Evolutionary conservation across 73 alveolate species (phyloP).

Genomic region (Breviolum minutum): DNA sequence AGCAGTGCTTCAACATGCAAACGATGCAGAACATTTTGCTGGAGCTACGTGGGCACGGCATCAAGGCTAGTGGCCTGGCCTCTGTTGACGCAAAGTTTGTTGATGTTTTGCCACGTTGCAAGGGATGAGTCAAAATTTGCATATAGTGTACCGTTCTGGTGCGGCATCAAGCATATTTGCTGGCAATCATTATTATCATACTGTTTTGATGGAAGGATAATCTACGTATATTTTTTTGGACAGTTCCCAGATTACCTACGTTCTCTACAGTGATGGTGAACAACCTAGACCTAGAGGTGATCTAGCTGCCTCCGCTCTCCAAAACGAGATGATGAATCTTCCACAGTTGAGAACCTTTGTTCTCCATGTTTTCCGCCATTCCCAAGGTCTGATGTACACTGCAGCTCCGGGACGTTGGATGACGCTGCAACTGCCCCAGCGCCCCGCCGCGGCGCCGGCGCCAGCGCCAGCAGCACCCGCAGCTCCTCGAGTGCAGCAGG

Average conservation of each 20-base stretch:
- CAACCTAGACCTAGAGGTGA: no score
- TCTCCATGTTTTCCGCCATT: neutral
- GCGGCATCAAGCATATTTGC: no score
- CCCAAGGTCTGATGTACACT: slow-evolving; percentile 6
- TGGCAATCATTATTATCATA: no score
- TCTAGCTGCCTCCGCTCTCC: no score
- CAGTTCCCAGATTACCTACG: no score
- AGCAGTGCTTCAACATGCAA: neutral
- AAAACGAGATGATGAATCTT: neutral
- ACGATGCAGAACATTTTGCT: slow-evolving; percentile 5
- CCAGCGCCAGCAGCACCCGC: neutral
- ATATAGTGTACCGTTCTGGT: no score
- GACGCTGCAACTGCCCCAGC: neutral
- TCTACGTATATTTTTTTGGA: no score
- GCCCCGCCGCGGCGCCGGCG: neutral
- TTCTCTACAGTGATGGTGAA: no score
- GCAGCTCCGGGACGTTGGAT: slow-evolving; percentile 18
- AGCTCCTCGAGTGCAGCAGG: neutral
- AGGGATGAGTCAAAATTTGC: no score
- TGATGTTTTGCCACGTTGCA: neutral
- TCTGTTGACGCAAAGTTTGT: neutral
- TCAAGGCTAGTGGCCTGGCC: neutral
- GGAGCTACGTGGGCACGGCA: slow-evolving; percentile 34
- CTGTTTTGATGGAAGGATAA: no score
- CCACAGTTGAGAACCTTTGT: neutral